Percentiles rank a stretch among this genome's conserved stretches.
These are phyloP conservation scores for Rhododendron vialii DNA, from an alignment of 148 eudicot species.

Conservation along the genomic window DNA sequence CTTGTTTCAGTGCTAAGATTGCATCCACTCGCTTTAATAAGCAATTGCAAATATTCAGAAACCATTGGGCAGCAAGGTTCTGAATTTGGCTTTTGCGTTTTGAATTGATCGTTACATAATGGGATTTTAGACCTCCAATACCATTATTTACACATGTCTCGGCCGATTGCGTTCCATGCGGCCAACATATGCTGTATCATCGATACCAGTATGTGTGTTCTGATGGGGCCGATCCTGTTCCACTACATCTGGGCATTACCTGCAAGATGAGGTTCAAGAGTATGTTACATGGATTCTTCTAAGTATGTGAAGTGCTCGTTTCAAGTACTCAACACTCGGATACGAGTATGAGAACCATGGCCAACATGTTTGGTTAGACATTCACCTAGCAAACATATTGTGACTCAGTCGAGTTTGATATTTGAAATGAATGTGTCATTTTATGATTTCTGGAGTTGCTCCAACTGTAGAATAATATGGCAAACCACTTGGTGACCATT, in stretches of 20 bases:
- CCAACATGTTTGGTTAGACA: background rate
- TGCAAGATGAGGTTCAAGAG: background rate
- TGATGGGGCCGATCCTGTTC: background rate
- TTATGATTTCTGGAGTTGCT: background rate
- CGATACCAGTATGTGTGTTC: background rate
- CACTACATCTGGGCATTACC: background rate
- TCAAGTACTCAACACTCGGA: background rate
- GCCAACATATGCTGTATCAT: background rate
- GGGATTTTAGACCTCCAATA: background rate
- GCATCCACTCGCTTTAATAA: background rate
- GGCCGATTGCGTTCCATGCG: background rate
- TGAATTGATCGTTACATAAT: background rate
- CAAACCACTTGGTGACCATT: background rate
- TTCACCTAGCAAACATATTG: background rate
- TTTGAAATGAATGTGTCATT: background rate
- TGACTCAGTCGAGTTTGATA: no score
- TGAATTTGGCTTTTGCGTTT: background rate
- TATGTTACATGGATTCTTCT: background rate
- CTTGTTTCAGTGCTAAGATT: background rate
- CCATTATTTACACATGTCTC: background rate
- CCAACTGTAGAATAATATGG: background rate
- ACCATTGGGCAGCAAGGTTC: background rate
- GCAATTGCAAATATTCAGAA: background rate
- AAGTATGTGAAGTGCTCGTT: background rate
- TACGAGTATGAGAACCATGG: background rate